Evolutionary conservation across 352 stramenopile species (phyloP).

Genomic region (Lagenidium sp.): DNA sequence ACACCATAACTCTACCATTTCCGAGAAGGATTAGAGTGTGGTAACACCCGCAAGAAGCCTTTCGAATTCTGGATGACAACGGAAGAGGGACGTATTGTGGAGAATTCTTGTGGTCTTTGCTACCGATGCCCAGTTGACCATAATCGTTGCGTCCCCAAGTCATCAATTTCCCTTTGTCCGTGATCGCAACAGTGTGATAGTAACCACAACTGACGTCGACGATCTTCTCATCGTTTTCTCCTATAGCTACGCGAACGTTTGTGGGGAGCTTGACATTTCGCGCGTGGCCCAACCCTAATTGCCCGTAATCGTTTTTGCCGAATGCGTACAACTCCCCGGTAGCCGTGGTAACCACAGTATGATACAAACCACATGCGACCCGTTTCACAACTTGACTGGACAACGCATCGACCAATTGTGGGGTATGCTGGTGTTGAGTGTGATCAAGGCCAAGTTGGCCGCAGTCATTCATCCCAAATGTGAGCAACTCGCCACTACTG

Average conservation of each 20-base stretch:
- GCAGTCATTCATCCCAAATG: constrained; percentile 87
- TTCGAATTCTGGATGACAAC: constrained; percentile 70
- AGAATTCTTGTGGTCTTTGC: constrained; percentile 82
- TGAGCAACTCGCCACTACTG: constrained; percentile 65
- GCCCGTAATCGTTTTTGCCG: constrained; percentile 84
- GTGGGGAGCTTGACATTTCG: constrained; percentile 69
- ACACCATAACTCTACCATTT: constrained; percentile 80
- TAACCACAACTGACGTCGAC: constrained; percentile 75
- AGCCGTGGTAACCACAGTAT: constrained; percentile 56
- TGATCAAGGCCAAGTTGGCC: constrained; percentile 77
- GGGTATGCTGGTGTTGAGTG: constrained; percentile 79
- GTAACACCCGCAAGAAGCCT: constrained; percentile 77
- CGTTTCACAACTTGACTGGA: constrained; percentile 61
- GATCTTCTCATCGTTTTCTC: constrained; percentile 70
- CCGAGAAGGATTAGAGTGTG: constrained; percentile 70
- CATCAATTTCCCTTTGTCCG: constrained; percentile 74
- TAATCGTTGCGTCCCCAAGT: constrained; percentile 86
- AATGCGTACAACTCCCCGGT: constrained; percentile 76
- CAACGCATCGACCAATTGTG: constrained; percentile 64
- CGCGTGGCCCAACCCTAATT: constrained; percentile 74
- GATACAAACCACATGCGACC: constrained; percentile 74
- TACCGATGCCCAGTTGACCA: constrained; percentile 78
- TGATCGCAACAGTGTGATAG: constrained; percentile 77
- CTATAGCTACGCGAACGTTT: constrained; percentile 50
- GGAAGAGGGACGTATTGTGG: constrained; percentile 71